phyloP scores from a whole-genome alignment of 257 asterid genomes.

The Primulina eburnea region DNA sequence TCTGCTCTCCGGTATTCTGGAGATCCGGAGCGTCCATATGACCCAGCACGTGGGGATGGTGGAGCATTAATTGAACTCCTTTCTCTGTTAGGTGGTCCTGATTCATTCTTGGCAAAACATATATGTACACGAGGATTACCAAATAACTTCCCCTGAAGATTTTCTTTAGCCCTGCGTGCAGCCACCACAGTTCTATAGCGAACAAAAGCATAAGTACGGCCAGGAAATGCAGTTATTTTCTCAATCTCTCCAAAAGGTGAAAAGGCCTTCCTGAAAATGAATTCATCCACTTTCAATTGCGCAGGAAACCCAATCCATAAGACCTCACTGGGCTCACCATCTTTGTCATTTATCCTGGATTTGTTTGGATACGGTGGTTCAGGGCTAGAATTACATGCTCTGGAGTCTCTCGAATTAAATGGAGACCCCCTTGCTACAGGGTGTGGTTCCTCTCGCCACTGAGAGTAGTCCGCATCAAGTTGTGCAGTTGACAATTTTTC shows the following conservation, averaged over 20 bases:
- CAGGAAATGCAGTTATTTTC: slow-evolving; percentile 86
- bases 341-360: slow-evolving; percentile 53
- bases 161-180: slow-evolving; percentile 78
- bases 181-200: slow-evolving; percentile 66
- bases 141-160: slow-evolving; percentile 82
- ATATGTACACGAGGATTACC: slow-evolving; percentile 90
- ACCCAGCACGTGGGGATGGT: slow-evolving; percentile 49
- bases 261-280: slow-evolving; percentile 71
- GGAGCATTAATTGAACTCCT: slow-evolving; percentile 48
- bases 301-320: slow-evolving; percentile 96
- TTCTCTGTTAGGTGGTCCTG: slow-evolving; percentile 62
- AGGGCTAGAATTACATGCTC: slow-evolving; percentile 55
- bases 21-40: slow-evolving; percentile 43
- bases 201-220: slow-evolving; percentile 90
- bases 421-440: slow-evolving; percentile 56
- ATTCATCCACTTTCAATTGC: slow-evolving; percentile 77
- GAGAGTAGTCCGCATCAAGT: slow-evolving; percentile 55
- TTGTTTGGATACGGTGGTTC: slow-evolving; percentile 50
- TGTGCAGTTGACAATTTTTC: slow-evolving; percentile 50
- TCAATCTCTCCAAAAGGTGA: slow-evolving; percentile 87
- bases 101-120: slow-evolving; percentile 72
- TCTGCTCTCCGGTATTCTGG: slow-evolving; percentile 46
- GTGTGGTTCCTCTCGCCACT: slow-evolving; percentile 48
- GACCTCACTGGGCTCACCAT: slow-evolving; percentile 82
- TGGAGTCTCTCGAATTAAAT: slow-evolving; percentile 50